phyloP scores from a whole-genome alignment of 257 asterid species.

The Nicotiana attenuata region DNA sequence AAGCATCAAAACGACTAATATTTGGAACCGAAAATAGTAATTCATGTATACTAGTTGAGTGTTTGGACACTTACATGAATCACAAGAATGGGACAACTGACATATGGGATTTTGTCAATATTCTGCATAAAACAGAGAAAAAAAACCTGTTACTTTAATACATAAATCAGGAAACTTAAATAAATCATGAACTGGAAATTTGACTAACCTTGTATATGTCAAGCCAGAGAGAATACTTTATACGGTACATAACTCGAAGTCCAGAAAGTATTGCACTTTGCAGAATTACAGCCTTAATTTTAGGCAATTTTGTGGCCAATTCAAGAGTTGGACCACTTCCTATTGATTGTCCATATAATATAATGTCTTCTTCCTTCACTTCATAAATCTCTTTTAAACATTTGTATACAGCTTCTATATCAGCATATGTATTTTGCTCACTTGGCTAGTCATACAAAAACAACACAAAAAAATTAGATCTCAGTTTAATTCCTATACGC shows the following conservation, averaged over 20 bases:
- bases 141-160: neutral
- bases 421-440: constrained; percentile 20
- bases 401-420: constrained; percentile 17
- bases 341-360: constrained; percentile 17
- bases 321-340: constrained; percentile 22
- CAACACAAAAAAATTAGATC: neutral
- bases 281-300: constrained; percentile 14
- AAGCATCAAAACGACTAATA: neutral
- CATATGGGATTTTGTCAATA: constrained; percentile 14
- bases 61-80: constrained; percentile 17
- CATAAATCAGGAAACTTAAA: neutral
- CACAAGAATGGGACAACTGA: constrained; percentile 12
- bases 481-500: neutral
- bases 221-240: constrained; percentile 11
- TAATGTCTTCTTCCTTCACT: constrained; percentile 15
- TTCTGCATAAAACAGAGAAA: constrained; percentile 4
- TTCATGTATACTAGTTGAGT: no score
- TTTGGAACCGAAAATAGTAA: neutral
- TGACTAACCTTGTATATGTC: constrained; percentile 15
- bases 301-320: constrained; percentile 10
- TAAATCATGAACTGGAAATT: neutral
- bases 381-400: constrained; percentile 14
- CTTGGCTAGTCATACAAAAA: constrained; percentile 7
- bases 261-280: constrained; percentile 20
- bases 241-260: constrained; percentile 15